A percentile compares a stretch with the other conserved stretches of the same genome.
Conservation (phyloP, 2,329 filamentous ascomycete species). For the Aspergillus spinulosporus region DNA sequence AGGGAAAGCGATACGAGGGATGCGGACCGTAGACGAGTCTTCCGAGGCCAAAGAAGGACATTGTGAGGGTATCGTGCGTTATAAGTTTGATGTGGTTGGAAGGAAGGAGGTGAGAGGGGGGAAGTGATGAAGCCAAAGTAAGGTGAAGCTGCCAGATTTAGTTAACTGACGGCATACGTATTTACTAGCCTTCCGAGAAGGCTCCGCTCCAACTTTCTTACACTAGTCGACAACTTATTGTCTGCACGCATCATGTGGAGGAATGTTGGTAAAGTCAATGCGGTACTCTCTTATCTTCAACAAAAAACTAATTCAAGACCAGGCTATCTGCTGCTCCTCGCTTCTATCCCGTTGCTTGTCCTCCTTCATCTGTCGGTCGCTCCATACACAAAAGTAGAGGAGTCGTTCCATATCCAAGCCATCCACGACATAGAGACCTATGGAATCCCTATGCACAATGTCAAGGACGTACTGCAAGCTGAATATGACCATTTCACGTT, state of each 20-base stretch:
- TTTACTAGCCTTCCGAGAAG: neutral
- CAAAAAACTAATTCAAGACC: neutral
- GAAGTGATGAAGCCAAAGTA: slow-evolving; percentile 2
- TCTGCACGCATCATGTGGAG: slow-evolving; percentile 24
- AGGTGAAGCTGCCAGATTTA: slow-evolving; percentile 16
- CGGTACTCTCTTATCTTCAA: neutral
- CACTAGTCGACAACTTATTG: neutral
- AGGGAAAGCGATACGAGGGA: neutral
- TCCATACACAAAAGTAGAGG: slow-evolving; percentile 96
- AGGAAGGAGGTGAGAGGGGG: slow-evolving; percentile 1
- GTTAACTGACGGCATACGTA: slow-evolving; percentile 10
- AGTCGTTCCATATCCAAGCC: slow-evolving; percentile 97
- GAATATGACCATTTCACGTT: slow-evolving; percentile 90
- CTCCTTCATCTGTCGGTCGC: slow-evolving; percentile 70
- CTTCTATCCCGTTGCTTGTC: slow-evolving; percentile 64
- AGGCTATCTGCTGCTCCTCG: slow-evolving; percentile 31
- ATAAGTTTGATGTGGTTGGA: neutral
- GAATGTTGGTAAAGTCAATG: slow-evolving; percentile 22
- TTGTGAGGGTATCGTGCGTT: slow-evolving; percentile 40
- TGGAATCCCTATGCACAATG: slow-evolving; percentile 65
- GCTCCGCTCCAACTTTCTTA: neutral
- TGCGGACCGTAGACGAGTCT: slow-evolving; percentile 71
- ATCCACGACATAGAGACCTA: slow-evolving; percentile 84
- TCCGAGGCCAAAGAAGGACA: slow-evolving; percentile 70
- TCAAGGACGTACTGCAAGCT: slow-evolving; percentile 55